Evolutionary conservation across 345 rosid genomes (phyloP).

Genomic region (Rhodomyrtus tomentosa): DNA sequence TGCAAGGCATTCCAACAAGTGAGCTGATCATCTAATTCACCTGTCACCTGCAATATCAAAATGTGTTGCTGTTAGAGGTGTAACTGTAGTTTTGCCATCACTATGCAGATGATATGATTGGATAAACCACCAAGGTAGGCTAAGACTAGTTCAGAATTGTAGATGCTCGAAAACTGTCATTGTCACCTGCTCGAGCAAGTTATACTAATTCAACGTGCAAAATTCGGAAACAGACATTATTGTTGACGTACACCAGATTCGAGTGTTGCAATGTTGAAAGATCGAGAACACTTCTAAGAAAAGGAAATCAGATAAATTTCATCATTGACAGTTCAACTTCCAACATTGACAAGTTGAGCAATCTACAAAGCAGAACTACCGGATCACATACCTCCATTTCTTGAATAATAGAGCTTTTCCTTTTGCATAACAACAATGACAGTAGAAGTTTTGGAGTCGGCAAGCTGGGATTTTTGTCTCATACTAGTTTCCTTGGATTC

Average conservation of each 20-base stretch:
- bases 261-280: not conserved
- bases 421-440: not conserved
- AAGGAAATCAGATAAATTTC: not conserved
- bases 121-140: not conserved
- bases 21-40: conserved; percentile 59
- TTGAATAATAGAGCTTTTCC: not conserved
- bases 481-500: not conserved
- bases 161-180: not conserved
- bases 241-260: not conserved
- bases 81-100: not conserved
- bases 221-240: not conserved
- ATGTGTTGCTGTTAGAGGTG: not conserved
- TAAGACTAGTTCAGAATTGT: not conserved
- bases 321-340: not conserved
- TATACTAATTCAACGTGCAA: not conserved
- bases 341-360: not conserved
- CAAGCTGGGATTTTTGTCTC: not conserved
- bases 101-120: not conserved
- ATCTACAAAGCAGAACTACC: not conserved
- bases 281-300: not conserved
- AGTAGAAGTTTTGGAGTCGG: not conserved
- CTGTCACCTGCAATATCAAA: conserved; percentile 47
- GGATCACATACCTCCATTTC: not conserved
- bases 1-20: conserved; percentile 74
- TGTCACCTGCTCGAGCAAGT: not conserved